Conservation (phyloP, 2,329 filamentous ascomycete genomes). For the Lasiodiplodia gonubiensis region DNA sequence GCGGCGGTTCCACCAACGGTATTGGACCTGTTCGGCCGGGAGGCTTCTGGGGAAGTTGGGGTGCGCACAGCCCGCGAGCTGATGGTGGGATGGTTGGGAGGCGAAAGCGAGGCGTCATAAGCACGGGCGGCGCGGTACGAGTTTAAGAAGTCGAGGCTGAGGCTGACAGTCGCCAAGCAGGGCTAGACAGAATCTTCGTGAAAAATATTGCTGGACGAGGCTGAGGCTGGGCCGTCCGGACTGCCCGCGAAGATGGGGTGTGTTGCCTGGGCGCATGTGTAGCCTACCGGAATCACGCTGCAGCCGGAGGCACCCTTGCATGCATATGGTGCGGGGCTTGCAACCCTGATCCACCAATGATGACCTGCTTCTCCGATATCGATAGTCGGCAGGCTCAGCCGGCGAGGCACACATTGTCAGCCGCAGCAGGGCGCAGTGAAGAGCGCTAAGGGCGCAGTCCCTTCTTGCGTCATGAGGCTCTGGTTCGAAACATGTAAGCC, state of each 20-base stretch:
- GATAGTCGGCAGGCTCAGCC: not conserved
- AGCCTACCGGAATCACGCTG: not conserved
- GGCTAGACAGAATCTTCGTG: not conserved
- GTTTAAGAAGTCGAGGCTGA: not conserved
- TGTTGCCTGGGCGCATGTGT: not conserved
- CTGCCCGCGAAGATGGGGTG: not conserved
- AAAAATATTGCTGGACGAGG: not conserved
- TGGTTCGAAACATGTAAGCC: too few species aligned
- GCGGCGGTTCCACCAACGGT: not conserved
- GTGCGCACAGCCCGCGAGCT: too few species aligned
- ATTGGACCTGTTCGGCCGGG: not conserved
- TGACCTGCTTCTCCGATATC: not conserved
- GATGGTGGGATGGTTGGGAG: not conserved
- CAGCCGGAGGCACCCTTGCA: not conserved
- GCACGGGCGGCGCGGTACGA: too few species aligned
- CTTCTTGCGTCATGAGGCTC: not conserved
- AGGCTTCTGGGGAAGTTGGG: too few species aligned
- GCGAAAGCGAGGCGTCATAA: not conserved
- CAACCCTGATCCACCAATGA: not conserved
- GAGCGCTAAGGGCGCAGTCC: not conserved
- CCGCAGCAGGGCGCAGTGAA: not conserved
- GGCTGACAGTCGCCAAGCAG: not conserved
- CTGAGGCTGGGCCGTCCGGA: not conserved
- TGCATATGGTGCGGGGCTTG: not conserved
- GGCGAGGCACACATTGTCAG: not conserved